Base-by-base conservation (phyloP, 768 basidiomycete genomes). In the Amanita molliuscula region DNA sequence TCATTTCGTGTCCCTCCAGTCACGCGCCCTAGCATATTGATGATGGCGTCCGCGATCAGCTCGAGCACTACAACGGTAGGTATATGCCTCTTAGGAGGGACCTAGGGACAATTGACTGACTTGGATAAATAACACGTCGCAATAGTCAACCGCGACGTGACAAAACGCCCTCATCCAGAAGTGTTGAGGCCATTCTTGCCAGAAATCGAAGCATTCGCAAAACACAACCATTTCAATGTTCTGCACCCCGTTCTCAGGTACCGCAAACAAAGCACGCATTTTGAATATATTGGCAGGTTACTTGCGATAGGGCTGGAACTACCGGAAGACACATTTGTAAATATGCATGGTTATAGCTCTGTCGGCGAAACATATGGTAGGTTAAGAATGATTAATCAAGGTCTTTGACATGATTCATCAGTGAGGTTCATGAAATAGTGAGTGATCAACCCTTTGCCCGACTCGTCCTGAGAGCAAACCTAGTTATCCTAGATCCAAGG, bases 391-490 rank as follows among this genome's bases (percentile, higher is more conserved):
- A 9, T 23, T 13, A 7, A 18, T 21, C 31, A 37, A 13, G 15
- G 1, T 9, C 13, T 23, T 41, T 6, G 13, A 48, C 33, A 34
- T n/a, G 13, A 21, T 36, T 44, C 20, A 18, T 2, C 48, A 82
- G 81, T 76, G 5, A 69, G 81, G 41, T 81, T 76, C 60, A 81
- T 82, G 78, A 81, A 82, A 65, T 83, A 82, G 79, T 79, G 25
- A 10, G 76, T 55, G 1, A 35, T 18, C 13, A 36, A 13, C n/a
- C n/a, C 23, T n/a, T 20, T 16, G 10, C 4, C 21, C 21, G 13
- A 13, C 20, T 47, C 46, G 13, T 31, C 34, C 21, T 43, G 4
- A 18, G 13, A 16, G 15, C 23, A 2, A 26, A 29, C 3, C 26
- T 41, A 80, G 78, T 57, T 75, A 76, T 54, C 77, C 76, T 3